These are phyloP conservation scores for Talaromyces piceae DNA, from an alignment of 2,329 filamentous ascomycete species.

Conservation along the genomic window DNA sequence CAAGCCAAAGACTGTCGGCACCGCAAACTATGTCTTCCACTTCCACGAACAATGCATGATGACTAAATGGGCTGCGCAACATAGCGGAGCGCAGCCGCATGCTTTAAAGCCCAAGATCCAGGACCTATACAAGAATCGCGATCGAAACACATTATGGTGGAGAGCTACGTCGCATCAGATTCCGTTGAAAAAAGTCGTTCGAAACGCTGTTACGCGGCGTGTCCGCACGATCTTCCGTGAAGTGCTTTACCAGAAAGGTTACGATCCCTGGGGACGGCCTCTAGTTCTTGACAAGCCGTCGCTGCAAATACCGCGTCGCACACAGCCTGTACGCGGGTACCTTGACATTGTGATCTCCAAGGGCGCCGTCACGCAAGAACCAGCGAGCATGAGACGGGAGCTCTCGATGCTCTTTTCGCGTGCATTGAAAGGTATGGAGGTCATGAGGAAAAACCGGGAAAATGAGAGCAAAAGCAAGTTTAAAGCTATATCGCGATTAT, in stretches of 20 bases:
- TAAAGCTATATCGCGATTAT: background rate
- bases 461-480: background rate
- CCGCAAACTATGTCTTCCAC: constrained; percentile 1
- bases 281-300: constrained; percentile 7
- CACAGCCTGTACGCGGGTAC: constrained; percentile 26
- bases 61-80: constrained; percentile 10
- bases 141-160: constrained; percentile 43
- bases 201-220: constrained; percentile 39
- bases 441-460: background rate
- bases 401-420: background rate
- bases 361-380: background rate
- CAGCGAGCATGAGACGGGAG: background rate
- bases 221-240: constrained; percentile 38
- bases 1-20: background rate
- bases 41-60: constrained; percentile 19
- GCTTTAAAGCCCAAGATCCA: constrained; percentile 31
- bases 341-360: constrained; percentile 23
- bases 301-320: background rate
- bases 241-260: constrained; percentile 41
- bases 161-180: constrained; percentile 27
- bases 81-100: constrained; percentile 16
- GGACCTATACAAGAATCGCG: constrained; percentile 30
- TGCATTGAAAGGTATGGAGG: background rate
- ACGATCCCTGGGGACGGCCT: constrained; percentile 27
- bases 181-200: constrained; percentile 37